These are phyloP conservation scores for Zizania latifolia DNA, from an alignment of 176 grass and related monocot genomes.

Conservation along the genomic window DNA sequence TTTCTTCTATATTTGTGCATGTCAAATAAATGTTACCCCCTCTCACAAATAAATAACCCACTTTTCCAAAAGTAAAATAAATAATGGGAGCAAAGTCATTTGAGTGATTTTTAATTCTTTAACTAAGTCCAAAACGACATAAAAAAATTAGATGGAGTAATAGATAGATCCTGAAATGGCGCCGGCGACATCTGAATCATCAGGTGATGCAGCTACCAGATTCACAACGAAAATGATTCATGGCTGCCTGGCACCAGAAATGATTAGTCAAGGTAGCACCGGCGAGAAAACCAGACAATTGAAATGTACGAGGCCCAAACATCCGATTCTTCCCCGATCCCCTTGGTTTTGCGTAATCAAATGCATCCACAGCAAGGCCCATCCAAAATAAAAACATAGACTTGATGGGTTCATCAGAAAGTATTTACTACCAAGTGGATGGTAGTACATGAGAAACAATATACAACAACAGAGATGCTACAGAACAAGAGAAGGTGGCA, in stretches of 20 bases:
- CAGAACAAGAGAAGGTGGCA: neutral
- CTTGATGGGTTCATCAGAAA: neutral
- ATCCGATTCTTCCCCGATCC: neutral
- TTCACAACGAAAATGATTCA: no score
- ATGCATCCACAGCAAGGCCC: neutral
- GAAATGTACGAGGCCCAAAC: neutral
- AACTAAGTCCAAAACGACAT: no score
- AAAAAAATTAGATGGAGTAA: no score
- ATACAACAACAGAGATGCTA: conserved; percentile 17
- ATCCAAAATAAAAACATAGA: neutral
- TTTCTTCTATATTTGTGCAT: no score
- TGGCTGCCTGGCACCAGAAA: no score
- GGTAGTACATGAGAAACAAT: conserved; percentile 3
- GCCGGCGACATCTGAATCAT: neutral
- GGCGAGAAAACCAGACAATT: neutral
- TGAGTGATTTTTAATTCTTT: no score
- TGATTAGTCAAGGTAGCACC: neutral
- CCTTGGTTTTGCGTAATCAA: neutral
- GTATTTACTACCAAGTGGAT: neutral
- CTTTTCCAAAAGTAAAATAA: no score
- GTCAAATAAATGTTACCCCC: no score
- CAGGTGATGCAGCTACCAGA: conserved; percentile 19
- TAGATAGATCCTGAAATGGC: neutral
- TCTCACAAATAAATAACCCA: no score
- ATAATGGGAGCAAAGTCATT: no score